Evolutionary conservation across 2,329 filamentous ascomycete species (phyloP), one percentile per base, ranked within the genome.

Genomic region (Stemphylium vesicarium): DNA sequence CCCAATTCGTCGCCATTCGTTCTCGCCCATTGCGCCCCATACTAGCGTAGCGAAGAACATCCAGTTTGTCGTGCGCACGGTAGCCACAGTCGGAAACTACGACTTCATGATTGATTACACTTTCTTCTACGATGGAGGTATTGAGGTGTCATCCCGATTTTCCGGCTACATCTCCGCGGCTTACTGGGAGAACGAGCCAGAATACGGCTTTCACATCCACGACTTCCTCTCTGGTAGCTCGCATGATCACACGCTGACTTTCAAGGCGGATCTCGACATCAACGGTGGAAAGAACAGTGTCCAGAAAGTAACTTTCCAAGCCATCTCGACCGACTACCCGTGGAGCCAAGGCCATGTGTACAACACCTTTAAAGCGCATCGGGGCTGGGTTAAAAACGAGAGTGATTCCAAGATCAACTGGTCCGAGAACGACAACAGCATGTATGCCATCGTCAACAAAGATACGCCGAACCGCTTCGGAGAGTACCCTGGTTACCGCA

Each of bases 301-400:
- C 16, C 67, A 70, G 44, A 69, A 65, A 18, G 46, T 72, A 0
- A 66, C 70, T 1, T 57, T 77, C 31, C 66, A 73, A 13, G 70
- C 67, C 2, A 85, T 84, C 62, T 66, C 70, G 4, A 81, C 78
- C 10, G 55, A 57, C 12, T 84, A 83, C 64, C 74, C 79, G 4
- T 85, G 82, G 83, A 80, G 79, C n/a, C 72, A 73, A 32, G 78
- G 78, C 48, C 74, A 75, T 50, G 73, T 3, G 69, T 79, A 62
- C 82, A 82, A 66, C 64, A 84, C 83, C 0, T 84, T 85, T 80
- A 79, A 80, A 57, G 68, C 84, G 2, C 62, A 78, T 39, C 74
- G 79, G 11, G 68, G 67, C 5, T 77, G 77, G 53, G 62, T 84
- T 41, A 38, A 50, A 2, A 65, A 49, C 40, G 74, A 77, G 48